Evolutionary conservation across 371 early-diverging fungal species (phyloP).

Genomic region (Neoconidiobolus thromboides): DNA sequence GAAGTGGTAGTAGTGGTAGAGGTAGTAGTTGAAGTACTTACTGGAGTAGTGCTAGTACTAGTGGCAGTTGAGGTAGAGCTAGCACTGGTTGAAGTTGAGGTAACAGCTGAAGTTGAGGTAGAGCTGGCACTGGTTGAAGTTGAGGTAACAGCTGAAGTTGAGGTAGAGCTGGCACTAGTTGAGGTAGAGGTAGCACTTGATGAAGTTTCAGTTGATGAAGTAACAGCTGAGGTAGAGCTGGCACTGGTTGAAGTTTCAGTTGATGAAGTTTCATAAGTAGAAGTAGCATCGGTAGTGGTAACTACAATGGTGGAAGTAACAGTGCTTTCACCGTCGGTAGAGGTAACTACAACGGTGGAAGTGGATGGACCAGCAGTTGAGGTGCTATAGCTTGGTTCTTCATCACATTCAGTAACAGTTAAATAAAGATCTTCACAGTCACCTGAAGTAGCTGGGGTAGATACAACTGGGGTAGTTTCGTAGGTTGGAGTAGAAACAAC

Average conservation of each 20-base stretch:
- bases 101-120: too few relatives aligned
- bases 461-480: neutral
- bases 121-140: constrained; percentile 6
- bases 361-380: neutral
- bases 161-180: constrained; percentile 12
- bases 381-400: neutral
- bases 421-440: neutral
- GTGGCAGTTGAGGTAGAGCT: neutral
- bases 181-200: constrained; percentile 5
- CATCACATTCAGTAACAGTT: neutral
- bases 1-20: constrained; percentile 10
- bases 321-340: neutral
- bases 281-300: neutral
- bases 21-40: constrained; percentile 16
- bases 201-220: neutral
- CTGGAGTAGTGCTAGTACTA: constrained; percentile 8
- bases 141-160: neutral
- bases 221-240: neutral
- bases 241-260: neutral
- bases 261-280: neutral
- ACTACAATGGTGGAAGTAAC: neutral
- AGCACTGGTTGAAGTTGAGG: constrained; percentile 13
- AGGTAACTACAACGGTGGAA: neutral
- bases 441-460: neutral
- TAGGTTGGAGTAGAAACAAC: neutral